phyloP scores from a whole-genome alignment of 179 eudicot genomes.

The Patellifolia procumbens region DNA sequence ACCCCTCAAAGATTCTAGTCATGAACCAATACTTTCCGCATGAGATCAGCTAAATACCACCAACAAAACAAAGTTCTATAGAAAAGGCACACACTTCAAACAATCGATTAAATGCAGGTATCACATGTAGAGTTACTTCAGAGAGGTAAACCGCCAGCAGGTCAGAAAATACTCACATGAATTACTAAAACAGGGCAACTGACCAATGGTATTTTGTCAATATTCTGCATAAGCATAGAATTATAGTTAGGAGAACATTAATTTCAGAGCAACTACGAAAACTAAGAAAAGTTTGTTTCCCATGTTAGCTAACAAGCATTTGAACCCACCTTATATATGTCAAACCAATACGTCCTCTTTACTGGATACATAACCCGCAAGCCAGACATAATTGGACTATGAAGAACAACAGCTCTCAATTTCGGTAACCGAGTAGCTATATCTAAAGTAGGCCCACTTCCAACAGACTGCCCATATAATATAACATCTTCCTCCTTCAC shows the following conservation, averaged over 20 bases:
- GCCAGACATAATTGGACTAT: slow-evolving; percentile 94
- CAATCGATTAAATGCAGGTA: neutral
- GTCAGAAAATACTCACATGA: slow-evolving; percentile 61
- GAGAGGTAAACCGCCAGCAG: neutral
- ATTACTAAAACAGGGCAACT: slow-evolving; percentile 76
- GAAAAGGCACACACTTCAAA: neutral
- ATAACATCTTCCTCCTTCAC: slow-evolving; percentile 86
- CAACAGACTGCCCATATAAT: slow-evolving; percentile 94
- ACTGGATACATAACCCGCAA: slow-evolving; percentile 95
- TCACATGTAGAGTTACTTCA: neutral
- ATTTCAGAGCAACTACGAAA: neutral
- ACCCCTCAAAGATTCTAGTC: neutral
- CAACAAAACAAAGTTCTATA: neutral
- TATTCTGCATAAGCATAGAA: slow-evolving; percentile 58
- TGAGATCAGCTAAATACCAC: slow-evolving; percentile 1
- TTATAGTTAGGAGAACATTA: slow-evolving; percentile 13
- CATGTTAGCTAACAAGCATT: neutral
- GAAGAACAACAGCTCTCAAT: slow-evolving; percentile 92
- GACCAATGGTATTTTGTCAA: slow-evolving; percentile 78
- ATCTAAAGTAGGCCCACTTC: slow-evolving; percentile 96
- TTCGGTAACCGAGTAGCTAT: slow-evolving; percentile 78
- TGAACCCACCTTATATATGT: slow-evolving; percentile 78
- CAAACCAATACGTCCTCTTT: slow-evolving; percentile 89
- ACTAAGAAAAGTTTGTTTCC: neutral
- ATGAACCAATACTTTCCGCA: neutral